These are phyloP conservation scores for Cryptosporidium andersoni DNA, from an alignment of 169 alveolate species.

Conservation along the genomic window DNA sequence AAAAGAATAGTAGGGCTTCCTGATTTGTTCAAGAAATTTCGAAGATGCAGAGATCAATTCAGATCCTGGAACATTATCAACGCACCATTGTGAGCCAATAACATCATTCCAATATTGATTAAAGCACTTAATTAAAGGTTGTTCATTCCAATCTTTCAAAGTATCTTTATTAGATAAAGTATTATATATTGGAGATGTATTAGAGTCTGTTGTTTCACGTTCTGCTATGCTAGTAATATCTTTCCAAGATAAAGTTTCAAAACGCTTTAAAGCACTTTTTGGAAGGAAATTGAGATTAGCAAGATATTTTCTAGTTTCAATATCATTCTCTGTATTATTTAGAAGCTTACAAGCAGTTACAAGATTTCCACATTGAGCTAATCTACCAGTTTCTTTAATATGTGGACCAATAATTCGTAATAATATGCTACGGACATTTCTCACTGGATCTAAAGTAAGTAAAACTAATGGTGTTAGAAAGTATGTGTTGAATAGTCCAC, in stretches of 20 bases:
- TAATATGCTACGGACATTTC: constrained; percentile 53
- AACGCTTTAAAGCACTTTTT: constrained; percentile 54
- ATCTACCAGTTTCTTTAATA: constrained; percentile 61
- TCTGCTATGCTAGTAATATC: constrained; percentile 47
- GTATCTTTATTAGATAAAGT: neutral
- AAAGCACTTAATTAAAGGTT: constrained; percentile 52
- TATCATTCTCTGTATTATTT: constrained; percentile 36
- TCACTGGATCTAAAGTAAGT: constrained; percentile 58
- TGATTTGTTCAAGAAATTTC: neutral
- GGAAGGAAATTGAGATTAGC: constrained; percentile 31
- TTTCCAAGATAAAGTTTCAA: constrained; percentile 30
- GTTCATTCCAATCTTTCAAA: constrained; percentile 44
- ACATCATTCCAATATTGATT: constrained; percentile 56
- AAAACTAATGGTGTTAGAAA: constrained; percentile 44
- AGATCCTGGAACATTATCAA: constrained; percentile 64
- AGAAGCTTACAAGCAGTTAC: constrained; percentile 69
- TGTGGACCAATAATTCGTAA: constrained; percentile 64
- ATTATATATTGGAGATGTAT: no score
- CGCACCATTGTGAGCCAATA: constrained; percentile 63
- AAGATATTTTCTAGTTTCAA: constrained; percentile 25
- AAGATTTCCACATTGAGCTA: constrained; percentile 61
- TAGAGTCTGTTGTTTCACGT: no score
- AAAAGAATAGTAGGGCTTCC: constrained; percentile 50
- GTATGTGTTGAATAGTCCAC: constrained; percentile 48
- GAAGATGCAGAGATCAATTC: neutral